A percentile compares a stretch with the other conserved stretches of the same genome.
Conservation (phyloP, 2,329 filamentous ascomycete species). For the Blastomyces parvus region DNA sequence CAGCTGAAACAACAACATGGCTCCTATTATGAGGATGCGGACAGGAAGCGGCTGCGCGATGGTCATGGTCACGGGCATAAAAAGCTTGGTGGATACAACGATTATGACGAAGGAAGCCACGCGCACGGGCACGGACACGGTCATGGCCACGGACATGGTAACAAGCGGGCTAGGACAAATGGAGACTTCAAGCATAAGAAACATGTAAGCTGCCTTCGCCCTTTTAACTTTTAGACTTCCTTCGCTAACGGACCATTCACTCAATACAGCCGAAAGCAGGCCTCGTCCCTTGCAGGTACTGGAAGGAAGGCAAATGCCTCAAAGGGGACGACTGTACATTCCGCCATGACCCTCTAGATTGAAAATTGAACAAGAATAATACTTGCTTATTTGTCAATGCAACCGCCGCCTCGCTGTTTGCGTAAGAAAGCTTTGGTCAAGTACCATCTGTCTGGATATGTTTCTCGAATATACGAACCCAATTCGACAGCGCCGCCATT, state of each 20-base stretch:
- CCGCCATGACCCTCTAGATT: slow-evolving; percentile 32
- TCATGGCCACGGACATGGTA: slow-evolving; percentile 22
- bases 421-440: background rate
- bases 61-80: background rate
- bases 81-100: slow-evolving; percentile 23
- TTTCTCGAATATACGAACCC: background rate
- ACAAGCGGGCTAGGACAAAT: slow-evolving; percentile 30
- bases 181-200: slow-evolving; percentile 27
- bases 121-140: slow-evolving; percentile 19
- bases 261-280: slow-evolving; percentile 33
- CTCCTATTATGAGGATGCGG: slow-evolving; percentile 31
- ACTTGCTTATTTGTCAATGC: background rate
- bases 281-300: slow-evolving; percentile 44
- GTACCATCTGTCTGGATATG: background rate
- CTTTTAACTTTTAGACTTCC: background rate
- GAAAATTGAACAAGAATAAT: background rate
- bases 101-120: slow-evolving; percentile 21
- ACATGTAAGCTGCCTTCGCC: slow-evolving; percentile 26
- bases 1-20: slow-evolving; percentile 16
- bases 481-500: background rate
- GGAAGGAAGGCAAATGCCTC: slow-evolving; percentile 44
- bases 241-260: background rate
- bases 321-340: slow-evolving; percentile 47
- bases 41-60: slow-evolving; percentile 32
- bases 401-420: background rate